Evolutionary conservation across 192 early-diverging fungal species (phyloP).

Genomic region (Umbelopsis sp.): DNA sequence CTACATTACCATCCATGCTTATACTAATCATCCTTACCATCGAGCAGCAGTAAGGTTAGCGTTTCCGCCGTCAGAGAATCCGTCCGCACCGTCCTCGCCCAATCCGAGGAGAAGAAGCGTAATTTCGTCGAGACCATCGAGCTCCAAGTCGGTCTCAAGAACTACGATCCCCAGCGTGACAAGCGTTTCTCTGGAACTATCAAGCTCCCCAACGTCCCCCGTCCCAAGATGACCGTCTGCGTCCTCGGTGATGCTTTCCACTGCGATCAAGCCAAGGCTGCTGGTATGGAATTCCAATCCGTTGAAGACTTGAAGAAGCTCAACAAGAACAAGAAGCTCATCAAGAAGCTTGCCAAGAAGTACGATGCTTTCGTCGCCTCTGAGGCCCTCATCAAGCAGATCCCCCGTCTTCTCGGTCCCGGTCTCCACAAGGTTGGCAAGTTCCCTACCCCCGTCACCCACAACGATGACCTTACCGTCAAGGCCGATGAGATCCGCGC

Average conservation of each 20-base stretch:
- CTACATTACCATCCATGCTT: slow-evolving; percentile 15
- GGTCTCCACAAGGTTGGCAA: slow-evolving; percentile 99
- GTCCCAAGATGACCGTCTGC: slow-evolving; percentile 94
- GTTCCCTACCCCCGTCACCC: slow-evolving; percentile 96
- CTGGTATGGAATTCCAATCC: slow-evolving; percentile 86
- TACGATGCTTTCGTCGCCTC: slow-evolving; percentile 98
- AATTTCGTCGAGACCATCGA: slow-evolving; percentile 98
- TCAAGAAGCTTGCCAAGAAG: slow-evolving; percentile 99
- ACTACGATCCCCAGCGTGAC: slow-evolving; percentile 99
- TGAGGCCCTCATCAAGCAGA: slow-evolving; percentile 98
- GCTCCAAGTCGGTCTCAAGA: slow-evolving; percentile 98
- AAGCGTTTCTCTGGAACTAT: slow-evolving; percentile 99
- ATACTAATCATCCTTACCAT: neutral
- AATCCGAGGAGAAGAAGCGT: slow-evolving; percentile 87
- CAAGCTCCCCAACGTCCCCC: slow-evolving; percentile 91
- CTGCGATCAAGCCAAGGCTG: slow-evolving; percentile 93
- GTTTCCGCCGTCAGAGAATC: slow-evolving; percentile 87
- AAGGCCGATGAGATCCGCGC: slow-evolving; percentile 93
- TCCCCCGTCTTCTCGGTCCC: slow-evolving; percentile 96
- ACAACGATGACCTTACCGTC: slow-evolving; percentile 81
- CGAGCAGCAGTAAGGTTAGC: slow-evolving; percentile 72
- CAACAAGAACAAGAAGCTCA: slow-evolving; percentile 99
- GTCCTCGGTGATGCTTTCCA: slow-evolving; percentile 95
- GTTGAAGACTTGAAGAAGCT: slow-evolving; percentile 99
- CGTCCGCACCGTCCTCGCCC: slow-evolving; percentile 67